phyloP scores from a whole-genome alignment of 306 rosid genomes.

The Adenanthera pavonina region DNA sequence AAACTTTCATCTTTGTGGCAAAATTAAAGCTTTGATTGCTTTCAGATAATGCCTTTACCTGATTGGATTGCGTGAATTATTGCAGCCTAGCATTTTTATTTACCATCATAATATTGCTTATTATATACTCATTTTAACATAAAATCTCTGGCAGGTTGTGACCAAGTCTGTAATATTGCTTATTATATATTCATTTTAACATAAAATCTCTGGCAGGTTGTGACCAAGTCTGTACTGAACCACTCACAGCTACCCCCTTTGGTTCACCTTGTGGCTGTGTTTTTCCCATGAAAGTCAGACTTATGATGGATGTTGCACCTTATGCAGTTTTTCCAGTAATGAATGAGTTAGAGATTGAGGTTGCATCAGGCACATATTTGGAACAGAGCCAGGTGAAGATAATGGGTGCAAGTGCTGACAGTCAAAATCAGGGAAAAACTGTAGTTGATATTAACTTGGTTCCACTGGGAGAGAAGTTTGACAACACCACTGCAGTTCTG shows the following conservation, averaged over 20 bases:
- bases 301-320: slow-evolving; percentile 78
- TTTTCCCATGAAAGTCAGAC: slow-evolving; percentile 86
- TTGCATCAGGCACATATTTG: slow-evolving; percentile 86
- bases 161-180: slow-evolving; percentile 59
- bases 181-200: slow-evolving; percentile 35
- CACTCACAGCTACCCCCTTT: slow-evolving; percentile 78
- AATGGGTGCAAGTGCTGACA: slow-evolving; percentile 92
- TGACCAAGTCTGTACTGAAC: slow-evolving; percentile 79
- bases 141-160: slow-evolving; percentile 67
- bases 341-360: slow-evolving; percentile 82
- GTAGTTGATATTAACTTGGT: slow-evolving; percentile 83
- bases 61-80: slow-evolving; percentile 11
- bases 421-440: slow-evolving; percentile 75
- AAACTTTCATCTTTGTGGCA: slow-evolving; percentile 3
- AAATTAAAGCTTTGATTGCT: slow-evolving; percentile 23
- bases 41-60: slow-evolving; percentile 13
- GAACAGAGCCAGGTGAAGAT: slow-evolving; percentile 92
- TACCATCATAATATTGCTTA: slow-evolving; percentile 14
- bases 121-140: slow-evolving; percentile 34
- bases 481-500: slow-evolving; percentile 75
- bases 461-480: slow-evolving; percentile 90
- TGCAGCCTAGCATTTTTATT: slow-evolving; percentile 6
- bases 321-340: slow-evolving; percentile 75
- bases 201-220: slow-evolving; percentile 63
- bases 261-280: slow-evolving; percentile 99